Percentiles rank a stretch among this genome's conserved stretches.
These are phyloP conservation scores for Pyronema omphalodes DNA, from an alignment of 495 filamentous ascomycete species.

Conservation along the genomic window DNA sequence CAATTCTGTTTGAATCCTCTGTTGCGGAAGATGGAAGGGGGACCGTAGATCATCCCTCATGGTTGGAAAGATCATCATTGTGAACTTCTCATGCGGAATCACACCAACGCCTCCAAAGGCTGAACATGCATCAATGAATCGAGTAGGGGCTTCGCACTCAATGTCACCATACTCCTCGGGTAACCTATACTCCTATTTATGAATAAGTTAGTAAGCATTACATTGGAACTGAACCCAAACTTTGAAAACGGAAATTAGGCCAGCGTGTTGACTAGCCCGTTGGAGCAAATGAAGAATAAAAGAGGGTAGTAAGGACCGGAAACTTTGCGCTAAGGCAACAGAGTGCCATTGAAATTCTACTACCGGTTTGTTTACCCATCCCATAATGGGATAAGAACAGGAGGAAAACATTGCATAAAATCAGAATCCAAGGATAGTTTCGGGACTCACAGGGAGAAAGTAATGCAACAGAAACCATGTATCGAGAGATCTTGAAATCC, in stretches of 20 bases:
- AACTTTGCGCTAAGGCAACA: neutral
- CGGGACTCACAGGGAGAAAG: constrained; percentile 24
- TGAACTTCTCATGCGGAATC: constrained; percentile 16
- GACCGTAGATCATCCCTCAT: constrained; percentile 17
- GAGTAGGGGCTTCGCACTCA: constrained; percentile 10
- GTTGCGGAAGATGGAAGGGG: constrained; percentile 19
- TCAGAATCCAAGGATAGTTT: neutral
- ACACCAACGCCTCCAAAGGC: constrained; percentile 19
- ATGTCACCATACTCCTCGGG: constrained; percentile 20
- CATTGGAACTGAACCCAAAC: neutral
- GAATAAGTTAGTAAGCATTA: constrained; percentile 4
- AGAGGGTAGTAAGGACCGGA: constrained; percentile 11
- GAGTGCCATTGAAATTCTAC: constrained; percentile 14
- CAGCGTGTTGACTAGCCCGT: neutral
- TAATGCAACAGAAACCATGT: constrained; percentile 24
- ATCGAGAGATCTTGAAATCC: constrained; percentile 30
- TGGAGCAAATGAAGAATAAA: neutral
- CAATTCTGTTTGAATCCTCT: constrained; percentile 16
- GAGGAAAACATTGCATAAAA: neutral
- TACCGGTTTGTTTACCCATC: constrained; percentile 1
- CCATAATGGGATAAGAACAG: neutral
- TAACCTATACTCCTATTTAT: constrained; percentile 13
- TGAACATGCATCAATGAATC: constrained; percentile 14
- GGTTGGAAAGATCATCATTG: constrained; percentile 20
- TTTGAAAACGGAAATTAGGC: neutral